Conservation (phyloP, 1,284 basidiomycete genomes). For the Trichosporon ovoides region DNA sequence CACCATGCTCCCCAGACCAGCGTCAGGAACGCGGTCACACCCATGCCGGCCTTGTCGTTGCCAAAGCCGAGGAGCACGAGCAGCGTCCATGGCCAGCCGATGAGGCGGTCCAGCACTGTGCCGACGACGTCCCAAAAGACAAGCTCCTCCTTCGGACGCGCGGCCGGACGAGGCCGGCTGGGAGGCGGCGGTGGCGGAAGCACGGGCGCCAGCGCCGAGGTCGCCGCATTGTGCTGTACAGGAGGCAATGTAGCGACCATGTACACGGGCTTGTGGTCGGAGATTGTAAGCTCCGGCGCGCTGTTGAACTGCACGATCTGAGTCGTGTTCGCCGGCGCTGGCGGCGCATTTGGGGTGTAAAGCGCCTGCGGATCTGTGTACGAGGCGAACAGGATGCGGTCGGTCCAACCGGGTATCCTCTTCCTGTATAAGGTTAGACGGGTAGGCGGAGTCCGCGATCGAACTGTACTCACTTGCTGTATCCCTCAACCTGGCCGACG, state of each 20-base stretch:
- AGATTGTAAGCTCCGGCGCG: slow-evolving; percentile 40
- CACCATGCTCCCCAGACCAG: slow-evolving; percentile 45
- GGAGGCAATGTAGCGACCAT: slow-evolving; percentile 38
- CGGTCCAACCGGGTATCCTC: slow-evolving; percentile 88
- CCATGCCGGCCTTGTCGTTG: slow-evolving; percentile 36
- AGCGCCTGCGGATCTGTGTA: slow-evolving; percentile 55
- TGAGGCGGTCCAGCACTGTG: slow-evolving; percentile 30
- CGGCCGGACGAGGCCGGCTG: slow-evolving; percentile 23
- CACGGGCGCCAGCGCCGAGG: slow-evolving; percentile 34
- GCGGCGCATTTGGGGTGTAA: slow-evolving; percentile 23
- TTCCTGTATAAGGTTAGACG: slow-evolving; percentile 51
- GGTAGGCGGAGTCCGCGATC: neutral
- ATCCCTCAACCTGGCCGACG: slow-evolving; percentile 70
- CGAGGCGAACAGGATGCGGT: slow-evolving; percentile 82
- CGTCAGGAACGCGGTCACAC: slow-evolving; percentile 38
- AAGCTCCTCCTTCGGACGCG: slow-evolving; percentile 24
- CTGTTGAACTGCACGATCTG: slow-evolving; percentile 37
- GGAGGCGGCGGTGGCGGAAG: slow-evolving; percentile 30
- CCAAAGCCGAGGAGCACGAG: slow-evolving; percentile 41
- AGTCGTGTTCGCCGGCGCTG: slow-evolving; percentile 27
- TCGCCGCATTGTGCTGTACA: slow-evolving; percentile 23
- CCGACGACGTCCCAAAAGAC: slow-evolving; percentile 29
- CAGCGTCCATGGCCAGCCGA: slow-evolving; percentile 42
- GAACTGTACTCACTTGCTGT: slow-evolving; percentile 57
- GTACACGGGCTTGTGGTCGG: slow-evolving; percentile 50